Percentiles rank a stretch among this genome's conserved stretches.
Conservation (phyloP, 345 rosid genomes). For the Gossypium thurberi region DNA sequence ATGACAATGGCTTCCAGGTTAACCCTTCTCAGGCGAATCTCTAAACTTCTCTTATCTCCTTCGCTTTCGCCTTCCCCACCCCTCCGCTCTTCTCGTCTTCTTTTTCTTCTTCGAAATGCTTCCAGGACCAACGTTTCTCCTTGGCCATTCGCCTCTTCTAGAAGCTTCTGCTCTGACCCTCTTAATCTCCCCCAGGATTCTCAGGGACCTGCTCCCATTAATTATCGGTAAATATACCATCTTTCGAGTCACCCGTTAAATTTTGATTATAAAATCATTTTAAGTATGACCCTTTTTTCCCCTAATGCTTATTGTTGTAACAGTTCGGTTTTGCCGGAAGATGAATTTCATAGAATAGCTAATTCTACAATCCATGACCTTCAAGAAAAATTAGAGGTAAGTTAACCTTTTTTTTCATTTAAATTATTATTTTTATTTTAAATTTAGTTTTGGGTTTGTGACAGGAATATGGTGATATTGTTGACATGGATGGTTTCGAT, state of each 20-base stretch:
- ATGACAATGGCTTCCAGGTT: constrained; percentile 40
- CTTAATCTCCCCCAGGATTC: constrained; percentile 16
- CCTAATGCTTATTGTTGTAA: constrained; percentile 27
- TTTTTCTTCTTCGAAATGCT: constrained; percentile 16
- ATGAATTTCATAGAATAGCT: constrained; percentile 78
- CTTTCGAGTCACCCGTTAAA: background rate
- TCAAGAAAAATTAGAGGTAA: constrained; percentile 82
- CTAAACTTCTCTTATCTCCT: constrained; percentile 25
- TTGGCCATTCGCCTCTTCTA: constrained; percentile 19
- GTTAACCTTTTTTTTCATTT: background rate
- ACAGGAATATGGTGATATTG: constrained; percentile 77
- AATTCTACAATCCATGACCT: constrained; percentile 61
- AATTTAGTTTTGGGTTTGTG: background rate
- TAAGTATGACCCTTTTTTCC: background rate
- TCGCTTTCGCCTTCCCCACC: constrained; percentile 4
- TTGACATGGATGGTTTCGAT: constrained; percentile 83
- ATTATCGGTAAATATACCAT: constrained; percentile 37
- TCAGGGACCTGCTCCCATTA: constrained; percentile 44
- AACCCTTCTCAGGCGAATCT: constrained; percentile 28
- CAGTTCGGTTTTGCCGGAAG: constrained; percentile 78
- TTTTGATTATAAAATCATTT: background rate
- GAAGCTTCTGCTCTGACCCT: constrained; percentile 47
- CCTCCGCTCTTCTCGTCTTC: background rate
- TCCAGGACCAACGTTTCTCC: background rate
- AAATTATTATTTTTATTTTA: background rate